Conservation (phyloP, 257 asterid species). For the Solanum lycopersicoides region DNA sequence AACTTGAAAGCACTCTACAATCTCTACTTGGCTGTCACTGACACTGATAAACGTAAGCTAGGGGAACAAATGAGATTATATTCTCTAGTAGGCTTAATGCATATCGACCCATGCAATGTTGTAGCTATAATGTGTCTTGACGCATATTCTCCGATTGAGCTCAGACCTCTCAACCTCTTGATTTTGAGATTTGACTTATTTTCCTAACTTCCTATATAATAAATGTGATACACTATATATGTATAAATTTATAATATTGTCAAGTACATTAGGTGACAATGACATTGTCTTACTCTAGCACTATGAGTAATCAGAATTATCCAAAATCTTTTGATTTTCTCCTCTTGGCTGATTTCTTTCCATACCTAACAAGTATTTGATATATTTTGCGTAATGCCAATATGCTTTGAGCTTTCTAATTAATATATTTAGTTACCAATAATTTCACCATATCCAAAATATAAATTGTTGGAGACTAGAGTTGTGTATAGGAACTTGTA, state of each 20-base stretch:
- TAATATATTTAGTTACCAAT: neutral
- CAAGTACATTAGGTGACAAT: neutral
- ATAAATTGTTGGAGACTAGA: neutral
- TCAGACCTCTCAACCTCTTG: neutral
- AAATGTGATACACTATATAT: neutral
- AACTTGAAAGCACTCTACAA: neutral
- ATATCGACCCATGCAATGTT: neutral
- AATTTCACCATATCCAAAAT: neutral
- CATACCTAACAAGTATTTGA: neutral
- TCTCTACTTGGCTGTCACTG: neutral
- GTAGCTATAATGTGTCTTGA: neutral
- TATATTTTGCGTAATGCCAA: neutral
- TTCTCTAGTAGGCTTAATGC: neutral
- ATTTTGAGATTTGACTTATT: neutral
- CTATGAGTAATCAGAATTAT: neutral
- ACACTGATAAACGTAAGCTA: neutral
- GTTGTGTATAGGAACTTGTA: neutral
- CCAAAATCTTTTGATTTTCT: neutral
- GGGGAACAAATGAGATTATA: neutral
- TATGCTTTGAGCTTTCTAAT: neutral
- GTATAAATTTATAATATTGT: neutral
- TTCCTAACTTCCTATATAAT: neutral
- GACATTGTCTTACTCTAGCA: neutral
- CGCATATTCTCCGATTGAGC: neutral
- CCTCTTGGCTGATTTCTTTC: neutral